Percentiles rank a stretch among this genome's conserved stretches.
These are phyloP conservation scores for Ogataea naganishii DNA, from an alignment of 805 yeast species.

Conservation along the genomic window DNA sequence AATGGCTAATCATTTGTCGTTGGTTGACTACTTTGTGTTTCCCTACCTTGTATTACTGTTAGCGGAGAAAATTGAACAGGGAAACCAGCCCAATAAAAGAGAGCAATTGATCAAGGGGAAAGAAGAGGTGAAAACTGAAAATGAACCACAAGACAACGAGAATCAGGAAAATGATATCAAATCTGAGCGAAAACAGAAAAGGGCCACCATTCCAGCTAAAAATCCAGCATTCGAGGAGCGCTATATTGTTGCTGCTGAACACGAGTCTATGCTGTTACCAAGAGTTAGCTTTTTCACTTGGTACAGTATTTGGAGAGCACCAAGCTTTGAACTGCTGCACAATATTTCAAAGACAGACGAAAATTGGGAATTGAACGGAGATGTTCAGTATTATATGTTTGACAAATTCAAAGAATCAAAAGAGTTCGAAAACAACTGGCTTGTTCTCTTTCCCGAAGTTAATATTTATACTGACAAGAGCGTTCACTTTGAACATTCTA, in stretches of 20 bases:
- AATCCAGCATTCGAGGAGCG: constrained; percentile 3
- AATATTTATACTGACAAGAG: constrained; percentile 51
- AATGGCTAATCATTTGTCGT: constrained; percentile 55
- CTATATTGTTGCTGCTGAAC: constrained; percentile 16
- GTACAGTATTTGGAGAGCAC: constrained; percentile 58
- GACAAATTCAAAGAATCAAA: constrained; percentile 26
- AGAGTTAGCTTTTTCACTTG: constrained; percentile 58
- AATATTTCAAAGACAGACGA: constrained; percentile 54
- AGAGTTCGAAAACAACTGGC: constrained; percentile 39
- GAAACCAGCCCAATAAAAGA: too few relatives aligned
- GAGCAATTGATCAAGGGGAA: constrained; percentile 8
- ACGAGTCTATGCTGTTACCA: constrained; percentile 27
- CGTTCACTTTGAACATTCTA: constrained; percentile 39
- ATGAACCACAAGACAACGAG: constrained; percentile 4
- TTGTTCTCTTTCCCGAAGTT: constrained; percentile 80
- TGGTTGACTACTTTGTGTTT: constrained; percentile 56
- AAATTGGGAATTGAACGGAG: constrained; percentile 50
- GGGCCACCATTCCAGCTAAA: constrained; percentile 2
- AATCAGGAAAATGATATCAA: too few relatives aligned
- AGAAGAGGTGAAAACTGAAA: constrained; percentile 3
- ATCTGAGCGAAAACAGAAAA: constrained; percentile 1
- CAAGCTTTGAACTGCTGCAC: constrained; percentile 38
- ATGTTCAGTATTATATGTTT: constrained; percentile 27
- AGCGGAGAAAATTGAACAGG: too few relatives aligned
- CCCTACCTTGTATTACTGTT: constrained; percentile 32